Evolutionary conservation across 139 green algal species (phyloP).

Genomic region (Coelastrella sp.): DNA sequence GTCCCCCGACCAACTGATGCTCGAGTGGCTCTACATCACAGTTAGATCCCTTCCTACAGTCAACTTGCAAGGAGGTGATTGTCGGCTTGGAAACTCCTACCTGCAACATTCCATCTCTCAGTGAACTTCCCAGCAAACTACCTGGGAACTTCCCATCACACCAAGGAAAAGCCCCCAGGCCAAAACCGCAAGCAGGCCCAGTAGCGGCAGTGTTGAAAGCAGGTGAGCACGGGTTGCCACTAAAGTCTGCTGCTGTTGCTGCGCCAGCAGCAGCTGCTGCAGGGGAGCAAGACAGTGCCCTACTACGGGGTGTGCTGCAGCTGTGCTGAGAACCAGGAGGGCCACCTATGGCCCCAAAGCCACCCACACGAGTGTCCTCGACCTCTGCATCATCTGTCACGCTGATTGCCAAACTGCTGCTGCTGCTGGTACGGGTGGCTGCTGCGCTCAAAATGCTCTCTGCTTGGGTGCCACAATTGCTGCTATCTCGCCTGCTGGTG

Average conservation of each 20-base stretch:
- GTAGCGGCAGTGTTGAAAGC: not conserved
- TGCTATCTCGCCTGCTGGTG: not conserved
- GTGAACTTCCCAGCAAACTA: not conserved
- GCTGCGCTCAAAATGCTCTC: not conserved
- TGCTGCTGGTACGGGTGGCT: slow-evolving; percentile 29
- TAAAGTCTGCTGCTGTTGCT: not conserved
- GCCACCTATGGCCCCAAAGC: slow-evolving; percentile 20
- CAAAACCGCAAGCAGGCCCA: too few relatives aligned
- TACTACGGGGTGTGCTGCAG: not conserved
- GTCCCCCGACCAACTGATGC: not conserved
- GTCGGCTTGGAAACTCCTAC: too few relatives aligned
- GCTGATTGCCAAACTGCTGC: slow-evolving; percentile 28
- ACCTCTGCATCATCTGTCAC: slow-evolving; percentile 19
- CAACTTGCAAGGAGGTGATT: too few relatives aligned
- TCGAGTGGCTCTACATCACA: too few relatives aligned
- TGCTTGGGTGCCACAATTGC: not conserved
- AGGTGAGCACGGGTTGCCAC: not conserved
- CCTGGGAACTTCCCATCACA: not conserved
- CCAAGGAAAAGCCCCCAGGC: too few relatives aligned
- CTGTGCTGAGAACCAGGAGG: not conserved
- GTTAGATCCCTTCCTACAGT: too few relatives aligned
- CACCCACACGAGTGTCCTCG: not conserved
- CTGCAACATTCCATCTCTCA: too few relatives aligned
- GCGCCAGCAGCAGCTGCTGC: not conserved
- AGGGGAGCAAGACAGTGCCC: not conserved